Conservation (phyloP, 2,329 filamentous ascomycete genomes). For the Paradendryphiella salina region DNA sequence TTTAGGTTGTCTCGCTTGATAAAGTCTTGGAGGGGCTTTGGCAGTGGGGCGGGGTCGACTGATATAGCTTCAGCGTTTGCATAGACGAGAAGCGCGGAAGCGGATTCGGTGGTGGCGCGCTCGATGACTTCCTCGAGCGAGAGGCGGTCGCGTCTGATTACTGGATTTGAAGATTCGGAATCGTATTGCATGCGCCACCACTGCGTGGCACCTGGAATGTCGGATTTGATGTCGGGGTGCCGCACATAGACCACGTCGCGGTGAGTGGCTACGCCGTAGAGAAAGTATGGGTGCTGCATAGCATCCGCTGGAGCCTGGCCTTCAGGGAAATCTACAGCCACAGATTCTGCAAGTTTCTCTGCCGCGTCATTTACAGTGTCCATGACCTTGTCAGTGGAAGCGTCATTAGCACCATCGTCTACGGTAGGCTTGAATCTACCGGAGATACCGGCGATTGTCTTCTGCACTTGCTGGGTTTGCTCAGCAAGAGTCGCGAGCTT, state of each 20-base stretch:
- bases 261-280: constrained; percentile 62
- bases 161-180: constrained; percentile 26
- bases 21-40: constrained; percentile 46
- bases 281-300: constrained; percentile 54
- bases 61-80: constrained; percentile 53
- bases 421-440: constrained; percentile 53
- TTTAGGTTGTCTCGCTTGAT: constrained; percentile 54
- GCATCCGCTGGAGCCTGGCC: constrained; percentile 28
- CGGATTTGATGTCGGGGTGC: constrained; percentile 39
- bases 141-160: constrained; percentile 44
- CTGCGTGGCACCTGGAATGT: constrained; percentile 24
- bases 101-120: constrained; percentile 57
- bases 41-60: constrained; percentile 21
- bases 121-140: constrained; percentile 59
- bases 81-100: constrained; percentile 61
- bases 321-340: constrained; percentile 14
- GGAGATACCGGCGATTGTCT: constrained; percentile 51
- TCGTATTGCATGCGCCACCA: constrained; percentile 47
- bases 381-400: background rate
- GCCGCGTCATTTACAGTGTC: background rate
- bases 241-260: constrained; percentile 62
- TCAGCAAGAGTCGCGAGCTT: constrained; percentile 47
- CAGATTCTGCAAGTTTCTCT: constrained; percentile 34
- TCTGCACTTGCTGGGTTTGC: constrained; percentile 48
- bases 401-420: constrained; percentile 31